These are phyloP conservation scores for Vitis hybrid DNA, from an alignment of 177 flowering plant species.

Conservation along the genomic window DNA sequence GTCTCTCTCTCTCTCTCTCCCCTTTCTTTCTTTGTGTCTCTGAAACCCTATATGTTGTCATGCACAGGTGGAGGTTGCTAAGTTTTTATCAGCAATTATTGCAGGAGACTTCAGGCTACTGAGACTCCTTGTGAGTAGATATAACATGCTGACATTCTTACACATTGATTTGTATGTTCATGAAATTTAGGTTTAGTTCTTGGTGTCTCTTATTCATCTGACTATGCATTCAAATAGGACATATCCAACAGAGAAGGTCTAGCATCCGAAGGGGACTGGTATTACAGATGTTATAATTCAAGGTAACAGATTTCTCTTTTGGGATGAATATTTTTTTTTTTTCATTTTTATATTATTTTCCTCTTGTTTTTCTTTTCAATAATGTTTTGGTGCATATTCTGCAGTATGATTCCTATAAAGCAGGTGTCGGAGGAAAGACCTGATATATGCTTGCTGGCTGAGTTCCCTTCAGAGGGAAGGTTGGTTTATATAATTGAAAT, in stretches of 20 bases:
- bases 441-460: slow-evolving; percentile 60
- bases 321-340: neutral
- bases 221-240: slow-evolving; percentile 47
- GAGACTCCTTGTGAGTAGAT: slow-evolving; percentile 63
- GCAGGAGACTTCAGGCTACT: slow-evolving; percentile 71
- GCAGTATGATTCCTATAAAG: slow-evolving; percentile 54
- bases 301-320: slow-evolving; percentile 35
- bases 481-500: slow-evolving; percentile 20
- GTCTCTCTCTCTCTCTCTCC: slow-evolving; percentile 14
- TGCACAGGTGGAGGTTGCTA: slow-evolving; percentile 70
- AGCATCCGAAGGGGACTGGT: slow-evolving; percentile 80
- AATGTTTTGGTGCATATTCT: slow-evolving; percentile 9
- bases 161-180: neutral
- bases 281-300: slow-evolving; percentile 51
- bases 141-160: slow-evolving; percentile 3
- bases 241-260: slow-evolving; percentile 90
- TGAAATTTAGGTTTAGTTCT: neutral
- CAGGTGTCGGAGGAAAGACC: slow-evolving; percentile 67
- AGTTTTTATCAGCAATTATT: slow-evolving; percentile 54
- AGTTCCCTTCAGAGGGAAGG: slow-evolving; percentile 83
- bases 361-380: neutral
- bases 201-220: slow-evolving; percentile 8
- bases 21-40: slow-evolving; percentile 1
- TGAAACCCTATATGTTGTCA: slow-evolving; percentile 5
- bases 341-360: neutral